Evolutionary conservation across 495 filamentous ascomycete species (phyloP).

Genomic region (Penicillium malachiteum): DNA sequence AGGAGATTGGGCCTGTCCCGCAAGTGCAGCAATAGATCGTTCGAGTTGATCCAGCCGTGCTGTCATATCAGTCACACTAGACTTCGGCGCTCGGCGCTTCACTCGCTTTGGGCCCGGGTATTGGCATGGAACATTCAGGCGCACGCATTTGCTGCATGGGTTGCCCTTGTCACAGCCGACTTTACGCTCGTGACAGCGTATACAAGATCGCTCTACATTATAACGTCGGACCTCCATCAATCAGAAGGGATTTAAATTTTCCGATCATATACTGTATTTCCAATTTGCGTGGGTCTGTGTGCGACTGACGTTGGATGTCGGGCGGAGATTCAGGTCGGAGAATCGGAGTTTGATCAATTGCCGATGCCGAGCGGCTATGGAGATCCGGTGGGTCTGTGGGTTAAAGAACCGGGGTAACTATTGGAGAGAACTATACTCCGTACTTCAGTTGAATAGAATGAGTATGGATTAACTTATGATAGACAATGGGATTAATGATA

Average conservation of each 20-base stretch:
- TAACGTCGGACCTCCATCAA: slow-evolving; percentile 19
- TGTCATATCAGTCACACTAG: slow-evolving; percentile 16
- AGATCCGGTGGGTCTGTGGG: not conserved
- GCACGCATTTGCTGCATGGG: slow-evolving; percentile 31
- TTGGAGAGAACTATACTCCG: too few relatives aligned
- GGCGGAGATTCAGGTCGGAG: slow-evolving; percentile 3
- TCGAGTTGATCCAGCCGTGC: slow-evolving; percentile 31
- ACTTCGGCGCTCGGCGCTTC: slow-evolving; percentile 28
- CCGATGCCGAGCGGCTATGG: not conserved
- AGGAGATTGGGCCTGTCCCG: not conserved
- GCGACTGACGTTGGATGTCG: not conserved
- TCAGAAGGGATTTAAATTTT: not conserved
- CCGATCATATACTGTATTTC: not conserved
- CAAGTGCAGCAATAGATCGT: slow-evolving; percentile 23
- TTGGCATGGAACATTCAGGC: slow-evolving; percentile 23
- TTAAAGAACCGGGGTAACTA: too few relatives aligned
- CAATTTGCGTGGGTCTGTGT: not conserved
- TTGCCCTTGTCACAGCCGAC: slow-evolving; percentile 34
- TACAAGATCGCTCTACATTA: slow-evolving; percentile 34
- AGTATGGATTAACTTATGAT: too few relatives aligned
- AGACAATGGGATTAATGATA: too few relatives aligned
- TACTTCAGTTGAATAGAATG: too few relatives aligned
- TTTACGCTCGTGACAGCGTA: slow-evolving; percentile 39
- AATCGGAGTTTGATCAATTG: slow-evolving; percentile 9
- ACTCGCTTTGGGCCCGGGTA: slow-evolving; percentile 31